phyloP scores from a whole-genome alignment of 768 basidiomycete species.

The Psilocybe subaeruginosa region DNA sequence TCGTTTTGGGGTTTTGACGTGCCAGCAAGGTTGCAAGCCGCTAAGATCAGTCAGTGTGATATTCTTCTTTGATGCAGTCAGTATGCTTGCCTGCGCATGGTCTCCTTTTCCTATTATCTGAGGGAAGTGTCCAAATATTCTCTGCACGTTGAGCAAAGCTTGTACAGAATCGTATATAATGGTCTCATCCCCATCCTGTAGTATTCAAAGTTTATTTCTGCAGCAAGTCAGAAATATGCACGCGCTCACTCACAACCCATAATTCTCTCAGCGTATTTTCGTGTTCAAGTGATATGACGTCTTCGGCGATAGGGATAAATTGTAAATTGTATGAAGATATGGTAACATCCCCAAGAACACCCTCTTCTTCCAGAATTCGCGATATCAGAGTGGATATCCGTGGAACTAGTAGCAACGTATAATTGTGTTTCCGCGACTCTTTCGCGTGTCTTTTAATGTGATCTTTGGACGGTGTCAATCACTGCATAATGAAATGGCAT shows the following conservation, averaged over 20 bases:
- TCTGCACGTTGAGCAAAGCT: slow-evolving; percentile 82
- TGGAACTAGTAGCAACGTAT: slow-evolving; percentile 87
- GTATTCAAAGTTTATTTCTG: slow-evolving; percentile 11
- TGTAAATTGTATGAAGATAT: slow-evolving; percentile 89
- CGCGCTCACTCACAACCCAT: slow-evolving; percentile 74
- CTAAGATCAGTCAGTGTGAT: slow-evolving; percentile 37
- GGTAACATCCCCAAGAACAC: slow-evolving; percentile 94
- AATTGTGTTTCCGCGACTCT: slow-evolving; percentile 77
- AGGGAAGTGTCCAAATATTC: slow-evolving; percentile 87
- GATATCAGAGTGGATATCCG: slow-evolving; percentile 85
- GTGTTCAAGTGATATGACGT: slow-evolving; percentile 89
- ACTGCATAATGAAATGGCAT: slow-evolving; percentile 9
- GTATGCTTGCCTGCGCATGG: slow-evolving; percentile 63
- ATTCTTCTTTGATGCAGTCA: neutral
- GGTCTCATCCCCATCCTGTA: slow-evolving; percentile 91
- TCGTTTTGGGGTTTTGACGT: slow-evolving; percentile 51
- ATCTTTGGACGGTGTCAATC: slow-evolving; percentile 54
- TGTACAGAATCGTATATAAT: slow-evolving; percentile 87
- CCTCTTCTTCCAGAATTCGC: slow-evolving; percentile 90
- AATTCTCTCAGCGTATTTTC: slow-evolving; percentile 87
- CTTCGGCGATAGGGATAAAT: slow-evolving; percentile 92
- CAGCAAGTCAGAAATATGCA: slow-evolving; percentile 4
- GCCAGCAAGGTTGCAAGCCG: slow-evolving; percentile 75
- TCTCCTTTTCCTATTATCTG: slow-evolving; percentile 94
- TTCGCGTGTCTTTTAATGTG: slow-evolving; percentile 85